phyloP scores from a whole-genome alignment of 2,329 filamentous ascomycete genomes.

The Fusarium pseudonygamai region DNA sequence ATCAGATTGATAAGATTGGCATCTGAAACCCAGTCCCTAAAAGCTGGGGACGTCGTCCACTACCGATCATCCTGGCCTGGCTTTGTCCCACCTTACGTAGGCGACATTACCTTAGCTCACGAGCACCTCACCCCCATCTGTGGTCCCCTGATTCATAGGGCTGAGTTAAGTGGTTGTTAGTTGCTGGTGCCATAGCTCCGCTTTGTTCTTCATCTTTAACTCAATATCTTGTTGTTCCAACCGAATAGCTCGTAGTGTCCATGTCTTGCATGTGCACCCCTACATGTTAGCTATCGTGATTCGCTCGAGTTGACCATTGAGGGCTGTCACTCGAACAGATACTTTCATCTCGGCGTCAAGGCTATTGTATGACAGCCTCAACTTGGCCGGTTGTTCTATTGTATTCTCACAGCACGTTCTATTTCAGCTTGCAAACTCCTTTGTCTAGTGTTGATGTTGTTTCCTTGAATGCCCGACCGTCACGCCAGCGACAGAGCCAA shows the following conservation, averaged over 20 bases:
- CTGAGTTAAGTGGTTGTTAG: not conserved
- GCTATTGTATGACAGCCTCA: not conserved
- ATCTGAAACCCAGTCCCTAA: slow-evolving; percentile 15
- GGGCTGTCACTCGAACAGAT: not conserved
- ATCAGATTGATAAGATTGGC: slow-evolving; percentile 45
- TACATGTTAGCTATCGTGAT: not conserved
- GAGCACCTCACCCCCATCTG: slow-evolving; percentile 6
- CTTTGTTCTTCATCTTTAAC: not conserved
- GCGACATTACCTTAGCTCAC: slow-evolving; percentile 4
- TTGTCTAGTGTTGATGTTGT: not conserved
- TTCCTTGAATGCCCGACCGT: not conserved
- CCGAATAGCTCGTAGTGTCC: not conserved
- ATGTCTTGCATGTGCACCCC: not conserved
- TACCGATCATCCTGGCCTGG: slow-evolving; percentile 15
- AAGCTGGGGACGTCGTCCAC: slow-evolving; percentile 26
- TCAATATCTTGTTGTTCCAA: not conserved
- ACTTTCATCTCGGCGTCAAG: not conserved
- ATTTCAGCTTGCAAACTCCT: not conserved
- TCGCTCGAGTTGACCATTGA: not conserved
- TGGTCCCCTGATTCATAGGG: slow-evolving; percentile 1
- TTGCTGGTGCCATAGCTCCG: not conserved
- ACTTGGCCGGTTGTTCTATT: not conserved
- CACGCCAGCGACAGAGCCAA: no score
- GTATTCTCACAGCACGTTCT: not conserved
- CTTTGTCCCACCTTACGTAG: slow-evolving; percentile 21